Evolutionary conservation across 768 basidiomycete genomes (phyloP).

Genomic region (Symmetrospora coprosmae): DNA sequence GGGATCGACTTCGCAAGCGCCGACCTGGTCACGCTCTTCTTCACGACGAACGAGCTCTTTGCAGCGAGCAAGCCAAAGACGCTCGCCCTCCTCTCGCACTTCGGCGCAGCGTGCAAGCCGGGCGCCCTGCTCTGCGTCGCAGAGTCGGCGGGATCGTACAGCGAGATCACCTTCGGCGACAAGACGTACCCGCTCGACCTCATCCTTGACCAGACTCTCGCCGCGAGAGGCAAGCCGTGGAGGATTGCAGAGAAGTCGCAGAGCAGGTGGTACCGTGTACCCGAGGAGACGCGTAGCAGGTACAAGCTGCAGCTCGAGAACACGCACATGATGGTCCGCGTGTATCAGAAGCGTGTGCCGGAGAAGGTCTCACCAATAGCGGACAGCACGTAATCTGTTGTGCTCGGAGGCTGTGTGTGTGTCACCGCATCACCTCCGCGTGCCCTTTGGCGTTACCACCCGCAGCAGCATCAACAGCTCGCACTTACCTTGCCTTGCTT

Average conservation of each 20-base stretch:
- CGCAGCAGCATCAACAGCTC: too few species aligned
- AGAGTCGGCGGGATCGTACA: slow-evolving; percentile 22
- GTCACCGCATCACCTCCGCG: too few species aligned
- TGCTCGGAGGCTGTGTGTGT: too few species aligned
- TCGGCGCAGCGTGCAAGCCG: not conserved
- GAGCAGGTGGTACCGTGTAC: slow-evolving; percentile 8
- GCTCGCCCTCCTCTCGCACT: slow-evolving; percentile 26
- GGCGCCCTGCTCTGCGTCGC: slow-evolving; percentile 29
- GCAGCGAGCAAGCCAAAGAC: slow-evolving; percentile 28
- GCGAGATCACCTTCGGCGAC: slow-evolving; percentile 3
- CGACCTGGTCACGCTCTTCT: slow-evolving; percentile 29
- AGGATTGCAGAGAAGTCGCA: not conserved
- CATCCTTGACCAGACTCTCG: slow-evolving; percentile 5
- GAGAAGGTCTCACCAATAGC: not conserved
- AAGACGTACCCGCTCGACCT: slow-evolving; percentile 5
- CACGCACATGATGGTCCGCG: slow-evolving; percentile 14
- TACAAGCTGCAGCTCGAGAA: slow-evolving; percentile 14
- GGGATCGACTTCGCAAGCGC: not conserved
- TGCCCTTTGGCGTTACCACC: too few species aligned
- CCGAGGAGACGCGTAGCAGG: not conserved
- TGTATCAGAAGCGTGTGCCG: too few species aligned
- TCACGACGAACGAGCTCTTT: slow-evolving; percentile 32
- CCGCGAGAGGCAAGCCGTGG: not conserved
- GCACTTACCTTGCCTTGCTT: too few species aligned
- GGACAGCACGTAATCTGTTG: too few species aligned